These are phyloP conservation scores for Dalbergia cultrata DNA, from an alignment of 306 rosid species.

Conservation along the genomic window DNA sequence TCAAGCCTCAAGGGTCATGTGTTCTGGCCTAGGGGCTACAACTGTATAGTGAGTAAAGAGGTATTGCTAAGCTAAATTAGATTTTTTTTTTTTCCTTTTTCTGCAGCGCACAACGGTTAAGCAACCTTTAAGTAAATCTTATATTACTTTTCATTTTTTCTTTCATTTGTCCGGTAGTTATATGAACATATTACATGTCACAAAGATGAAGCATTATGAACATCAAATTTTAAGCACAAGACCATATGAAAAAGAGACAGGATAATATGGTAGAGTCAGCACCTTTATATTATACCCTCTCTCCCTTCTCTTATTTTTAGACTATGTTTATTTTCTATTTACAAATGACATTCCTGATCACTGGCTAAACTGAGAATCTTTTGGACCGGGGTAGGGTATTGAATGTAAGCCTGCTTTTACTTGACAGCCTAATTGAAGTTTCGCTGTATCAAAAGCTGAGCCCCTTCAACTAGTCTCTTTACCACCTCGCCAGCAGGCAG, in stretches of 20 bases:
- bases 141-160: background rate
- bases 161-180: background rate
- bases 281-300: background rate
- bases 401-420: background rate
- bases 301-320: background rate
- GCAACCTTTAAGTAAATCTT: background rate
- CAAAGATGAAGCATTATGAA: background rate
- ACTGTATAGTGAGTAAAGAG: no score
- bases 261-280: no score
- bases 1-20: no score
- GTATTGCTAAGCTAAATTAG: no score
- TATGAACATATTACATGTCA: background rate
- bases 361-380: background rate
- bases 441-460: conserved; percentile 63
- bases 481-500: conserved; percentile 71
- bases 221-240: background rate
- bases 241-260: background rate
- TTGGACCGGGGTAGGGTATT: background rate
- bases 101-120: background rate
- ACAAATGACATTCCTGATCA: background rate
- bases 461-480: conserved; percentile 75
- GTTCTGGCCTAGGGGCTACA: no score
- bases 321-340: no score
- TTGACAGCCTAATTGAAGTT: conserved; percentile 41
- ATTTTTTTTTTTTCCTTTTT: no score